Conservation (phyloP, 805 yeast species). For the Zygosaccharomyces bailii region DNA sequence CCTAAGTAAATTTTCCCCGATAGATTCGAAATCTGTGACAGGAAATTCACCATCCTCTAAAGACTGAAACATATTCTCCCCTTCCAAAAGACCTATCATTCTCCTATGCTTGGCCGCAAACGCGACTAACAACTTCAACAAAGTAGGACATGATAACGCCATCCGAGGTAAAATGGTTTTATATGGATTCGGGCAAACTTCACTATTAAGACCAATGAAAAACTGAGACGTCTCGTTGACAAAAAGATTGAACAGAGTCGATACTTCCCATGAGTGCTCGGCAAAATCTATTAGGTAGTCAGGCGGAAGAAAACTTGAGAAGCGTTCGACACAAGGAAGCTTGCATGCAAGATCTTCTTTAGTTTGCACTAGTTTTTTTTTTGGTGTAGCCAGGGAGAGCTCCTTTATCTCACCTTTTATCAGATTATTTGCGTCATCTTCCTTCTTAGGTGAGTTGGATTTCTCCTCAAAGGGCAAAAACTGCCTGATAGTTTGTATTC, state of each 20-base stretch:
- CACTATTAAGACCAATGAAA: conserved; percentile 63
- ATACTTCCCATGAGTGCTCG: conserved; percentile 35
- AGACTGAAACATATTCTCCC: background rate
- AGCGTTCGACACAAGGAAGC: background rate
- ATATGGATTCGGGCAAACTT: conserved; percentile 59
- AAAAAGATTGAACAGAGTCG: conserved; percentile 61
- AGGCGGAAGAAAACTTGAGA: too few species aligned
- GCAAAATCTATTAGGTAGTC: background rate
- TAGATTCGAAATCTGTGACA: conserved; percentile 5
- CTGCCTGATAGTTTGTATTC: conserved; percentile 1
- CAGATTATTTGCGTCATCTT: too few species aligned
- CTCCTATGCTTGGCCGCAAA: conserved; percentile 44
- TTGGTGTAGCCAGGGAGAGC: too few species aligned
- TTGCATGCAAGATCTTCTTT: background rate
- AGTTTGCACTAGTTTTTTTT: background rate
- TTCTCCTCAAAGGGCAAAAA: conserved; percentile 1
- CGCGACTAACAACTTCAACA: conserved; percentile 55
- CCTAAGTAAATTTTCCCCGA: conserved; percentile 10
- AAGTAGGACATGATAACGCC: conserved; percentile 55
- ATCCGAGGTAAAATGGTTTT: conserved; percentile 59
- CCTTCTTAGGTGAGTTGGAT: too few species aligned
- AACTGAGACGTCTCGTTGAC: conserved; percentile 55
- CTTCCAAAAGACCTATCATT: conserved; percentile 17
- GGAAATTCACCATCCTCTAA: conserved; percentile 3
- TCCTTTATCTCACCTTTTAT: too few species aligned